phyloP scores from a whole-genome alignment of 2,329 filamentous ascomycete genomes.

The Aureobasidium melanogenum region DNA sequence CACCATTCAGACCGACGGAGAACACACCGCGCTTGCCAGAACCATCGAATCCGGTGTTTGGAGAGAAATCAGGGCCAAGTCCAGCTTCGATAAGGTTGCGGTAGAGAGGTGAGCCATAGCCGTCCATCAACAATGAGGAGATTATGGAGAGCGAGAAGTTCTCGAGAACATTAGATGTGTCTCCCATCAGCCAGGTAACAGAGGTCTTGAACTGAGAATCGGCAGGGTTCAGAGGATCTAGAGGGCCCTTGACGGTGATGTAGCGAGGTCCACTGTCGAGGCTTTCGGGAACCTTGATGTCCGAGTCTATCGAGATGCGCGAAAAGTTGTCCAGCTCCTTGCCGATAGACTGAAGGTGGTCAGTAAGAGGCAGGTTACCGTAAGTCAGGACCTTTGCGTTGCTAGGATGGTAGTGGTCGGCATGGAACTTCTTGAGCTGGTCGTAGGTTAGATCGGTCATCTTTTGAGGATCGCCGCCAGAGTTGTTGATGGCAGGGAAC shows the following conservation, averaged over 20 bases:
- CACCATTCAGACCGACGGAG: constrained; percentile 84
- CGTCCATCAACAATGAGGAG: constrained; percentile 78
- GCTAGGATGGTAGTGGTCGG: constrained; percentile 91
- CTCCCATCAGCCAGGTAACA: constrained; percentile 82
- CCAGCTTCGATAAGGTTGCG: constrained; percentile 80
- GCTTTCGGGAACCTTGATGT: constrained; percentile 68
- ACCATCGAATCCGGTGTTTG: constrained; percentile 85
- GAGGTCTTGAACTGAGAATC: constrained; percentile 92
- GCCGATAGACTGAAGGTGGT: constrained; percentile 73
- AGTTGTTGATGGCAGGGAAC: constrained; percentile 91
- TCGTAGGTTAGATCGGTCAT: constrained; percentile 93
- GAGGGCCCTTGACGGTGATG: constrained; percentile 67
- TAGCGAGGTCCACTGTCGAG: constrained; percentile 57
- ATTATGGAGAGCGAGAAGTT: constrained; percentile 79
- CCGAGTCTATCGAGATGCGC: constrained; percentile 57
- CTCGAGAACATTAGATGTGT: constrained; percentile 74
- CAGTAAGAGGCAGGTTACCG: constrained; percentile 76
- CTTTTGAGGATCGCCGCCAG: constrained; percentile 88
- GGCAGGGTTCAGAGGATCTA: constrained; percentile 76
- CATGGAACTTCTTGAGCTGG: constrained; percentile 80
- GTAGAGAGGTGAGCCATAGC: constrained; percentile 91
- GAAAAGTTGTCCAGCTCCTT: constrained; percentile 65
- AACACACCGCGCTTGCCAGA: constrained; percentile 73
- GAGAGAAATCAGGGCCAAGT: constrained; percentile 85
- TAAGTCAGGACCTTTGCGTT: constrained; percentile 96